These are phyloP conservation scores for Tetrahymena thermophila DNA, from an alignment of 73 alveolate species.

Conservation along the genomic window DNA sequence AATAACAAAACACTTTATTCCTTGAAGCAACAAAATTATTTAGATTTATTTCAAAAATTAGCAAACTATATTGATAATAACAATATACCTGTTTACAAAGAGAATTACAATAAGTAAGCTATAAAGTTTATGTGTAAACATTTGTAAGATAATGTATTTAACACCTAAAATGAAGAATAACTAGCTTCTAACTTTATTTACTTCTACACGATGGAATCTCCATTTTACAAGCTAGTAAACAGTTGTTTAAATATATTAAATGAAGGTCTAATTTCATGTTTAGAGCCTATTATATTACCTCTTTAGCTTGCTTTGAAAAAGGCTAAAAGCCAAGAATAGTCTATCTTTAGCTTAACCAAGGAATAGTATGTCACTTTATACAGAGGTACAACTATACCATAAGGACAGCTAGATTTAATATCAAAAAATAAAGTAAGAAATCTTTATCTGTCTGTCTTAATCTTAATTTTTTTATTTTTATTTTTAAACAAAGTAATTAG, in stretches of 20 bases:
- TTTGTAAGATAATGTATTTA: not conserved
- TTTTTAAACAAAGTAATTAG: not conserved
- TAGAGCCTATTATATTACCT: not conserved
- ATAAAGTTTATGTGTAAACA: not conserved
- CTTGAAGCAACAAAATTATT: not conserved
- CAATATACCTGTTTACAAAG: not conserved
- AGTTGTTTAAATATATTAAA: not conserved
- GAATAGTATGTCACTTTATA: not conserved
- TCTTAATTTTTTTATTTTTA: not conserved
- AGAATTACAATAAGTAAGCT: not conserved
- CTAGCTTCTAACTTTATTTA: not conserved
- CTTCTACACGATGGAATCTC: not conserved
- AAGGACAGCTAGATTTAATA: not conserved
- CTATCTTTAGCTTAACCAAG: not conserved
- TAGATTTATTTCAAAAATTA: not conserved
- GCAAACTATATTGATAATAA: not conserved
- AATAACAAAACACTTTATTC: not conserved
- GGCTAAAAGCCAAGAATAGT: not conserved
- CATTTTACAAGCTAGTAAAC: not conserved
- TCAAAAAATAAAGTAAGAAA: not conserved
- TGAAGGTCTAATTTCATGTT: not conserved
- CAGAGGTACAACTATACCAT: not conserved
- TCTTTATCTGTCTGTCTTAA: not conserved
- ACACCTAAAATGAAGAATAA: not conserved
- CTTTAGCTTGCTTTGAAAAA: not conserved